Conservation (phyloP, 306 rosid species). For the Hylodesmum podocarpum region DNA sequence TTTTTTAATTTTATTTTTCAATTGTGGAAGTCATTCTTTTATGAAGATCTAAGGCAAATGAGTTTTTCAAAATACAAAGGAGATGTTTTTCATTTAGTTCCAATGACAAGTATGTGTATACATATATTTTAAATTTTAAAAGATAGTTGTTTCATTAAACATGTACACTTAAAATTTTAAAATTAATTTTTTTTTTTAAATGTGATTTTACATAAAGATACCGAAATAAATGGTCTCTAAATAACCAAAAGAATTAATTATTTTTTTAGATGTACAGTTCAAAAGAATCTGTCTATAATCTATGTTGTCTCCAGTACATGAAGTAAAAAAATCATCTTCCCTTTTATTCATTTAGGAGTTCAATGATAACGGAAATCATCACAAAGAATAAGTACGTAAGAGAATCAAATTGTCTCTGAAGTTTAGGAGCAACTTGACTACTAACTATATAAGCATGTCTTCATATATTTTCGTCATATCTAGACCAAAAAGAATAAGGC, state of each 20-base stretch:
- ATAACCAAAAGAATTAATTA: neutral
- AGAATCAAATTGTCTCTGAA: neutral
- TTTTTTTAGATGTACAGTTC: neutral
- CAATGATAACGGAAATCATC: neutral
- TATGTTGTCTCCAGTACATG: neutral
- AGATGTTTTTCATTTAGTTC: no score
- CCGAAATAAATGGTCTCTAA: neutral
- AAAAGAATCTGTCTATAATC: neutral
- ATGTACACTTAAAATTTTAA: no score
- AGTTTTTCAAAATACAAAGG: no score
- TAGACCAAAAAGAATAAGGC: slow-evolving; percentile 17
- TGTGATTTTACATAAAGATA: no score
- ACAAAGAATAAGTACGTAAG: neutral
- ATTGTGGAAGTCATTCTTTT: no score
- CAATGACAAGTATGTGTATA: no score
- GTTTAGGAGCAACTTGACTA: neutral
- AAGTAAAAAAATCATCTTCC: neutral
- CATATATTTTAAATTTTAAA: no score
- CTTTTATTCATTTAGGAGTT: neutral
- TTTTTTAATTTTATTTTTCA: no score
- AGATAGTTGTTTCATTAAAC: no score
- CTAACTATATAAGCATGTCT: neutral
- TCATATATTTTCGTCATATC: neutral
- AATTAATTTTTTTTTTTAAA: no score
- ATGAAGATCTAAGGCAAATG: no score